These are phyloP conservation scores for Hygrophoropsis aurantiaca DNA, from an alignment of 768 basidiomycete species.

Conservation along the genomic window DNA sequence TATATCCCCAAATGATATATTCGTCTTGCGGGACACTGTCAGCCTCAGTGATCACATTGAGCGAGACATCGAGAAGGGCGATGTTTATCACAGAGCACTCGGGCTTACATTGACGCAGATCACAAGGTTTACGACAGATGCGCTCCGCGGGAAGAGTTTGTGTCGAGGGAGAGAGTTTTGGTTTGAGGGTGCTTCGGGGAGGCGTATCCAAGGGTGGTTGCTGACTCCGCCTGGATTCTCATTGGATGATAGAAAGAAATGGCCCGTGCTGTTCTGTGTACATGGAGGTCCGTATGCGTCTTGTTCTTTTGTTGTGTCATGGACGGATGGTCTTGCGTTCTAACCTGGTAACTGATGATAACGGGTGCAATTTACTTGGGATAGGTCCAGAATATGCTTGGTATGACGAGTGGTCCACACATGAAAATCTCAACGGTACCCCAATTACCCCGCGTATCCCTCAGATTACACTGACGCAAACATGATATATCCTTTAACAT, in stretches of 20 bases:
- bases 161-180: constrained; percentile 76
- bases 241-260: constrained; percentile 64
- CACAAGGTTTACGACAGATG: constrained; percentile 61
- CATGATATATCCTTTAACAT: neutral
- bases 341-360: no score
- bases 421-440: constrained; percentile 88
- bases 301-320: no score
- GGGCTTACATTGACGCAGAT: no score
- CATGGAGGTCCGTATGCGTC: constrained; percentile 60
- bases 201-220: constrained; percentile 81
- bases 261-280: constrained; percentile 78
- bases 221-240: constrained; percentile 80
- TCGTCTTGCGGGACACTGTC: constrained; percentile 55
- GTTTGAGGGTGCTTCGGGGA: constrained; percentile 81
- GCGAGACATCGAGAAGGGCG: constrained; percentile 32
- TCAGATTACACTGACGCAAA: no score
- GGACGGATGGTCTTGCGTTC: no score
- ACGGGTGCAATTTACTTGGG: no score
- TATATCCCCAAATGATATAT: constrained; percentile 79
- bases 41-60: constrained; percentile 43
- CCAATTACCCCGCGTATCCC: constrained; percentile 4
- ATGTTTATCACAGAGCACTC: constrained; percentile 32
- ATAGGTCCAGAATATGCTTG: constrained; percentile 79
- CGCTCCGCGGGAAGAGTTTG: constrained; percentile 58
- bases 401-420: constrained; percentile 88